Conservation (phyloP, 352 stramenopile genomes). For the Globisporangium acanthophoron region DNA sequence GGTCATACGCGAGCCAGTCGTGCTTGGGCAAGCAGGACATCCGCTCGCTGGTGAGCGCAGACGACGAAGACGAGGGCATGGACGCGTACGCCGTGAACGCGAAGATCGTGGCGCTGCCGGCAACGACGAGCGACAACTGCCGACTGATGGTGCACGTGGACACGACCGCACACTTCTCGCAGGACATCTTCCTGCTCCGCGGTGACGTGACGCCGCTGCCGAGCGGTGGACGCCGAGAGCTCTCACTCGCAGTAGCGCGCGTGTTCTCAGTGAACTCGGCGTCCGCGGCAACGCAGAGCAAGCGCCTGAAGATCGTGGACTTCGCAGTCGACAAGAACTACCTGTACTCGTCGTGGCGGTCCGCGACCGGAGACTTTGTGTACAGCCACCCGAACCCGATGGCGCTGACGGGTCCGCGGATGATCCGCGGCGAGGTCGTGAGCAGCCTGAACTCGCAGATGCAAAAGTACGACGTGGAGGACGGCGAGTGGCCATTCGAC, state of each 20-base stretch:
- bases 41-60: slow-evolving; percentile 24
- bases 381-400: slow-evolving; percentile 68
- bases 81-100: slow-evolving; percentile 42
- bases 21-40: slow-evolving; percentile 64
- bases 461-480: slow-evolving; percentile 54
- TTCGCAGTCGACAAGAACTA: slow-evolving; percentile 65
- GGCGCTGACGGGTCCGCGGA: slow-evolving; percentile 52
- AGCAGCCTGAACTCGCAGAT: slow-evolving; percentile 59
- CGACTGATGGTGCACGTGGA: slow-evolving; percentile 63
- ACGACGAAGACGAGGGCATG: slow-evolving; percentile 30
- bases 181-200: slow-evolving; percentile 56
- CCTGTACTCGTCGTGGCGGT: slow-evolving; percentile 71
- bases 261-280: slow-evolving; percentile 40
- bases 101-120: slow-evolving; percentile 53
- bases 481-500: slow-evolving; percentile 52
- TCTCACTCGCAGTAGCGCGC: slow-evolving; percentile 40
- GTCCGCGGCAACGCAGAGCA: slow-evolving; percentile 14
- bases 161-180: slow-evolving; percentile 40
- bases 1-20: slow-evolving; percentile 61
- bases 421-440: slow-evolving; percentile 44
- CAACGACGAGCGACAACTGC: slow-evolving; percentile 52
- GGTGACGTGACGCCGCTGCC: slow-evolving; percentile 38
- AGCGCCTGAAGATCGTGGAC: slow-evolving; percentile 61
- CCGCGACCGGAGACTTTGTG: slow-evolving; percentile 45
- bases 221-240: slow-evolving; percentile 22